Evolutionary conservation across 108 stramenopile genomes (phyloP), one percentile per base, ranked within the genome.

Genomic region (Mediolabrus comicus): DNA sequence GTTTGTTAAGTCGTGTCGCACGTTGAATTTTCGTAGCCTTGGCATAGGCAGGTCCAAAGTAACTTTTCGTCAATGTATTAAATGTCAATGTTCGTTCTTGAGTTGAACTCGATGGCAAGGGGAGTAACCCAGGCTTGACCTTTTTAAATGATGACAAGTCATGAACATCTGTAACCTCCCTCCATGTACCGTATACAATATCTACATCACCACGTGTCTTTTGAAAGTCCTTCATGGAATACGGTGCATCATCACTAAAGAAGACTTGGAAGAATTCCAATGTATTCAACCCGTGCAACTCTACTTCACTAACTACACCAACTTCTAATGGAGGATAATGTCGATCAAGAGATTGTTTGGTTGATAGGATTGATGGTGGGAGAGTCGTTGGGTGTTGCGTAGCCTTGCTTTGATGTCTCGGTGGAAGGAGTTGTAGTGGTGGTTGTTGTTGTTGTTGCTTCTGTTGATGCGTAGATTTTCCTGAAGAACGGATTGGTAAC

Each of bases 1-100:
- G 58, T 29, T 74, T 59, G 54, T 72, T 78, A 9, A 84, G 49
- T 28, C 80, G 64, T 26, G 80, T 77, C 25, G 84, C 76, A 16
- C 89, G 85, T 75, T 94, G 92, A 16, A 63, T 67, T 68, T 94
- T 94, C 4, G 73, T 83, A 1, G 92, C 87, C 27, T 63, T 80
- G 39, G 89, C 92, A 65, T 86, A 90, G 0, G 90, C 77, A 11
- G 92, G 92, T 31, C 92, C 92, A 60, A 92, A 86, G 59, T 89
- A 88, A 35, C 79, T 83, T 29, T 86, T 88, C 0, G 89, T 94
- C 12, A 89, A 78, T 24, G 92, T 87, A 53, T 88, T 82, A 53
- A 91, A 94, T 6, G 39, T 71, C 3, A 87, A 34, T 12, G 70
- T 64, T 33, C 92, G 82, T 67, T 86, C 78, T 58, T 66, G 30